Evolutionary conservation across 805 yeast genomes (phyloP).

Genomic region (Candida piceae): DNA sequence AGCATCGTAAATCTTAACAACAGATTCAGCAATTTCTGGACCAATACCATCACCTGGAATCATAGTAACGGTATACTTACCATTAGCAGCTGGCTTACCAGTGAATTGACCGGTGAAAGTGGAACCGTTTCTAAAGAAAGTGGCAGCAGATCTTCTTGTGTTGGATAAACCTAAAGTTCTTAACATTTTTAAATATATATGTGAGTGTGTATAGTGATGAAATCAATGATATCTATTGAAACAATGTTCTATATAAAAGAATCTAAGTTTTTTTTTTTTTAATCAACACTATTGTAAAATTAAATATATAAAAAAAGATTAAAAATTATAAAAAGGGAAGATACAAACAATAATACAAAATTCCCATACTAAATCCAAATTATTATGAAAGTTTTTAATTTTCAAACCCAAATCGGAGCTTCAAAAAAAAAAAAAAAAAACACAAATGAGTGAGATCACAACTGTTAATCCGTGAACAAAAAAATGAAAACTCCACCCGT

Average conservation of each 20-base stretch:
- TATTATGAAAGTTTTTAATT: too few relatives aligned
- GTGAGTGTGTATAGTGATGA: too few relatives aligned
- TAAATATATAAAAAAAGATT: too few relatives aligned
- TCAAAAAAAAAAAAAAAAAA: neutral
- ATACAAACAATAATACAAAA: too few relatives aligned
- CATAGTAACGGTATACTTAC: conserved; percentile 88
- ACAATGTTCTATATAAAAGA: neutral
- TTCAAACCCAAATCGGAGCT: neutral
- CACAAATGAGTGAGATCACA: too few relatives aligned
- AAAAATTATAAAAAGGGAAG: neutral
- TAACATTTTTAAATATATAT: conserved; percentile 4
- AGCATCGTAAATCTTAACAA: conserved; percentile 86
- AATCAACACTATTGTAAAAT: too few relatives aligned
- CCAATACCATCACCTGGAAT: conserved; percentile 99
- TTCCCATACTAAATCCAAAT: too few relatives aligned
- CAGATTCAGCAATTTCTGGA: conserved; percentile 89
- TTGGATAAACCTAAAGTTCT: conserved; percentile 5
- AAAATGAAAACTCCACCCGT: too few relatives aligned
- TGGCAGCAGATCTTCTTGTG: conserved; percentile 11
- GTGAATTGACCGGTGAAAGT: conserved; percentile 59
- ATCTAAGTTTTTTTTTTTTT: too few relatives aligned
- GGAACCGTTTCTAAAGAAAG: conserved; percentile 30
- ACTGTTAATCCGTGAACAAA: too few relatives aligned
- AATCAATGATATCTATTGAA: too few relatives aligned
- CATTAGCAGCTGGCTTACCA: conserved; percentile 63